Percentiles rank a stretch among this genome's conserved stretches.
phyloP scores from a whole-genome alignment of 164 flowering plant genomes.

The Vitis rotundifolia region DNA sequence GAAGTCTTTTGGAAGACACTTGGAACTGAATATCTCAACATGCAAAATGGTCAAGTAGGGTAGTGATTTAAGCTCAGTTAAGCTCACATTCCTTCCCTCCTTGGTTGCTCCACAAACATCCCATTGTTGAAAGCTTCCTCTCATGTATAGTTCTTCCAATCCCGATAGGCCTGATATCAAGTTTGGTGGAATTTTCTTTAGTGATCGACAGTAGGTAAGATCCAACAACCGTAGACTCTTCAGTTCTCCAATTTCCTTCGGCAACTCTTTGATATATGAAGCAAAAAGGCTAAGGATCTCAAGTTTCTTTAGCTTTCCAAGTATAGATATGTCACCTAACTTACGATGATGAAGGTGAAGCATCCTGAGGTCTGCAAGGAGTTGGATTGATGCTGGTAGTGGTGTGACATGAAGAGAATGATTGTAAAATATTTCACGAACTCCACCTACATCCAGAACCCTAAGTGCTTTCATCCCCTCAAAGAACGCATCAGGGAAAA shows the following conservation, averaged over 20 bases:
- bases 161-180: not conserved
- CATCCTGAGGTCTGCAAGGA: not conserved
- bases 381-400: not conserved
- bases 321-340: too few relatives aligned
- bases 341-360: too few relatives aligned
- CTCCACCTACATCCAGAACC: not conserved
- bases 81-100: not conserved
- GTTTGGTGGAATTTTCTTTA: not conserved
- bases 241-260: too few relatives aligned
- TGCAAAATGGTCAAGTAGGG: not conserved
- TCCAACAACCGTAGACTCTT: too few relatives aligned
- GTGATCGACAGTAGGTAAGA: not conserved
- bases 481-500: constrained; percentile 2
- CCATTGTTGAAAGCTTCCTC: not conserved
- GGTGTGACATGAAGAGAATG: not conserved
- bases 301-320: too few relatives aligned
- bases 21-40: too few relatives aligned
- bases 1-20: too few relatives aligned
- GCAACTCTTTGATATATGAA: too few relatives aligned
- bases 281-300: too few relatives aligned
- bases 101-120: not conserved
- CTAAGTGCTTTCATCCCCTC: constrained; percentile 3
- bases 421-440: too few relatives aligned
- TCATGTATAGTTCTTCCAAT: constrained; percentile 3
- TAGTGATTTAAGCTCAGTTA: not conserved